Evolutionary conservation across 2,329 filamentous ascomycete species (phyloP).

Genomic region (Cladophialophora psammophila): DNA sequence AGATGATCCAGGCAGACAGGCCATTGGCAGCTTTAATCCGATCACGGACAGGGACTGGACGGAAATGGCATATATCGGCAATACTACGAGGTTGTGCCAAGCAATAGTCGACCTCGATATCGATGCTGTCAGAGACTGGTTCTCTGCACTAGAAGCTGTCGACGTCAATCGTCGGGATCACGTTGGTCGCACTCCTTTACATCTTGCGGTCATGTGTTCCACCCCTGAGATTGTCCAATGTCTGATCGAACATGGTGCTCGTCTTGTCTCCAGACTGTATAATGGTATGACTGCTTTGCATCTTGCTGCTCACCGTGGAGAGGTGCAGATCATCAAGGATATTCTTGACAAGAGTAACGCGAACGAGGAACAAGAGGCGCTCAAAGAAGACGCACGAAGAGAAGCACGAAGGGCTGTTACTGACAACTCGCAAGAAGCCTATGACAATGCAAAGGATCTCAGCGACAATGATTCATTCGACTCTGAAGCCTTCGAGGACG

Average conservation of each 20-base stretch:
- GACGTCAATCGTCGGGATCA: slow-evolving; percentile 79
- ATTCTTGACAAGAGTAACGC: slow-evolving; percentile 75
- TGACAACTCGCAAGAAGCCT: slow-evolving; percentile 24
- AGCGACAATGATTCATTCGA: slow-evolving; percentile 44
- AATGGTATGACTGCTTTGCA: slow-evolving; percentile 86
- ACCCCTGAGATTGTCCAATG: slow-evolving; percentile 73
- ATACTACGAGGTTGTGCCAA: slow-evolving; percentile 77
- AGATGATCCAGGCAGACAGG: slow-evolving; percentile 81
- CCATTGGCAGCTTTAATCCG: slow-evolving; percentile 77
- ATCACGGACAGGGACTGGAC: slow-evolving; percentile 86
- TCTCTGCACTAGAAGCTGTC: slow-evolving; percentile 67
- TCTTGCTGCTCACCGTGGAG: slow-evolving; percentile 75
- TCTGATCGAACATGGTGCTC: slow-evolving; percentile 74
- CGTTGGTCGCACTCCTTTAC: slow-evolving; percentile 79
- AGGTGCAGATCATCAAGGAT: slow-evolving; percentile 72
- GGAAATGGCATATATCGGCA: slow-evolving; percentile 87
- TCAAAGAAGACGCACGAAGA: slow-evolving; percentile 42
- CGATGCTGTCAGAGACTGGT: slow-evolving; percentile 74
- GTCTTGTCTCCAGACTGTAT: slow-evolving; percentile 75
- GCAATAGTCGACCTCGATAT: slow-evolving; percentile 79
- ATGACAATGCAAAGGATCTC: slow-evolving; percentile 37
- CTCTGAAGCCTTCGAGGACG: slow-evolving; percentile 46
- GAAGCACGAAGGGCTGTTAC: slow-evolving; percentile 33
- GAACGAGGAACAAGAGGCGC: slow-evolving; percentile 72
- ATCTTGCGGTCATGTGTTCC: slow-evolving; percentile 74